Base-by-base conservation (phyloP, 2,329 filamentous ascomycete genomes). In the Fusarium agapanthi region DNA sequence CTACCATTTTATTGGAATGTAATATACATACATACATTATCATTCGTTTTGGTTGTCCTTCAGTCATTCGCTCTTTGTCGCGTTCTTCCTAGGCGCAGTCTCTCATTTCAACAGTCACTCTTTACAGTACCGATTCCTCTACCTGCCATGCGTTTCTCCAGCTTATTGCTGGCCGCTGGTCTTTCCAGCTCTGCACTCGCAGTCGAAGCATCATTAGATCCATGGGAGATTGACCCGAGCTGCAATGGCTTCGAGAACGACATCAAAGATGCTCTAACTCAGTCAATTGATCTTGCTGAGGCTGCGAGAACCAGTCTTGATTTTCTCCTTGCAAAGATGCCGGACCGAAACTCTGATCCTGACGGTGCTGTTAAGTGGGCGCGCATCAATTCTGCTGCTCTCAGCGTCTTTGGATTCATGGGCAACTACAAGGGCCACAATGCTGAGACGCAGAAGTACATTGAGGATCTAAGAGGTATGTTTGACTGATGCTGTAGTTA, bases 101-200 rank as follows among this genome's bases (percentile, higher is more conserved):
- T 43, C 45, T 67, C 65, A 15, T 67, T 67, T 57, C 1, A 48
- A 40, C 26, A 50, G 16, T 65, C 61, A 37, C 15, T 45, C 47
- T 50, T 61, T 59, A 32, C 26, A 26, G 32, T 37, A 40, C 20
- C n/a, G n/a, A n/a, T n/a, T n/a, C n/a, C n/a, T n/a, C n/a, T n/a
- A n/a, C n/a, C n/a, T n/a, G n/a, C n/a, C n/a, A n/a, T 67, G 65
- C 65, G 53, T 60, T 18, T 67, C 5, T 67, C n/a, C 18, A 4
- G 43, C 14, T n/a, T 48, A 14, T 3, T n/a, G 26, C 38, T 58
- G 28, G 7, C 57, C 6, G 45, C 45, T n/a, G 38, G 45, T 22
- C 28, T 56, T 22, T 56, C 14, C 10, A 56, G 54, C 24, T 67
- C 62, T 37, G 62, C 24, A 2, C 10, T 67, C 2, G 65, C 65